Evolutionary conservation across 495 filamentous ascomycete genomes (phyloP), one percentile per base, ranked within the genome.

Genomic region (Collariella sp.): DNA sequence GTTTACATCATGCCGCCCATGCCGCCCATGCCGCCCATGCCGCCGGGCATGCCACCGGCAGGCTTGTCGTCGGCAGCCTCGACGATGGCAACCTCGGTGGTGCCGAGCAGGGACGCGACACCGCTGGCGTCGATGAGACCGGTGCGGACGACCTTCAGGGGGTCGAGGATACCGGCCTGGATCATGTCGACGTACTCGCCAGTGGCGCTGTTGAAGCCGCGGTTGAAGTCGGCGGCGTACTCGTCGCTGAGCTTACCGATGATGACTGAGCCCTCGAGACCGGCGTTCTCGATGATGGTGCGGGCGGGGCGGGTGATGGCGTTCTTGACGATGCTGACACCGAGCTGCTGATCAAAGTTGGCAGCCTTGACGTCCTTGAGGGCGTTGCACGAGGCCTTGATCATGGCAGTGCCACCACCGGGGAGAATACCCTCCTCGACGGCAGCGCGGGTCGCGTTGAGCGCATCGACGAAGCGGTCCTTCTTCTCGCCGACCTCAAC

Each of bases 401-500:
- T 85, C 34, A 97, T 85, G 66, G 90, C 93, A 65, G 93, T 98
- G 70, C 93, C 93, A 81, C 93, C 93, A 76, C 93, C 93, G 57
- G 93, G 93, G 40, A 98, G 82, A 72, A 98, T 98, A 76, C 93
- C 93, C 72, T 96, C 89, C 80, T 98, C 93, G 60, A 98, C 93
- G 60, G 93, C 93, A 63, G 93, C 93, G 64, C 93, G 93, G 60
- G 94, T 98, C 63, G 93, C 93, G 73, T 98, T 98, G 52, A 98
- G 81, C 45, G 93, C 93, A 73, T 98, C 93, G 46, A 97, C 91
- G 61, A 97, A 95, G 62, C 93, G 89, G 72, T 98, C 93, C 80
- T 98, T 98, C 89, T 98, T 98, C 83, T 98, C 93, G 59, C 88
- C 82, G 56, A 98, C 93, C 79, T 98, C 93, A 59, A 98, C 91